Conservation (phyloP, 192 early-diverging fungal species). For the Rhizoclosmatium sp. region DNA sequence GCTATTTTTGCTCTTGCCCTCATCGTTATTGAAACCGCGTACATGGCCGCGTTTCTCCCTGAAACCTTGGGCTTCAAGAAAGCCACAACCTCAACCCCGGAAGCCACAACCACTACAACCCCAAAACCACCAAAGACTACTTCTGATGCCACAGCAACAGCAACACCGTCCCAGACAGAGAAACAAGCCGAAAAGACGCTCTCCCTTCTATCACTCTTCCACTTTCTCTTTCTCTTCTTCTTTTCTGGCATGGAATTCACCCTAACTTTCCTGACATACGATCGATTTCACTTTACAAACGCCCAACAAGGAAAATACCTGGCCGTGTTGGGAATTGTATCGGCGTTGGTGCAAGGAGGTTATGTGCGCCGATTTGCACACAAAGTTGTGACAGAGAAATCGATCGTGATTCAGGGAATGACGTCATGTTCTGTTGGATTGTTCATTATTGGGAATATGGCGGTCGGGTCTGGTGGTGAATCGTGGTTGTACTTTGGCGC, state of each 20-base stretch:
- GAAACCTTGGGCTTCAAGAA: conserved; percentile 69
- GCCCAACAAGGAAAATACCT: conserved; percentile 87
- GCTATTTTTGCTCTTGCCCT: conserved; percentile 88
- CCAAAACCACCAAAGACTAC: conserved; percentile 18
- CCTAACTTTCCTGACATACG: conserved; percentile 93
- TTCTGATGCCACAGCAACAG: conserved; percentile 6
- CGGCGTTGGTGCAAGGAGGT: conserved; percentile 90
- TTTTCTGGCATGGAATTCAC: conserved; percentile 99
- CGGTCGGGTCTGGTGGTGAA: conserved; percentile 27
- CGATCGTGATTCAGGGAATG: conserved; percentile 82
- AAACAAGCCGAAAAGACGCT: conserved; percentile 24
- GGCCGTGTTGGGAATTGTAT: conserved; percentile 86
- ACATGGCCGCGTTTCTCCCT: conserved; percentile 77
- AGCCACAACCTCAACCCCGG: not conserved
- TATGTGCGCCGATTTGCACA: conserved; percentile 84
- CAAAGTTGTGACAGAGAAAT: conserved; percentile 68
- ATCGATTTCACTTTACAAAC: conserved; percentile 86
- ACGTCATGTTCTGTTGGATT: conserved; percentile 71
- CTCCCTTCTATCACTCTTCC: conserved; percentile 69
- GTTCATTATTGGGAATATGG: conserved; percentile 61
- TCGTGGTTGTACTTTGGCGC: conserved; percentile 74
- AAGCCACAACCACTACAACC: conserved; percentile 5
- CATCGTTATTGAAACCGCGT: conserved; percentile 81
- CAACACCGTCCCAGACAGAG: not conserved
- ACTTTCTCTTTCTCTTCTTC: conserved; percentile 89